These are phyloP conservation scores for Helicocarpus griseus DNA, from an alignment of 2,329 filamentous ascomycete species.

Conservation along the genomic window DNA sequence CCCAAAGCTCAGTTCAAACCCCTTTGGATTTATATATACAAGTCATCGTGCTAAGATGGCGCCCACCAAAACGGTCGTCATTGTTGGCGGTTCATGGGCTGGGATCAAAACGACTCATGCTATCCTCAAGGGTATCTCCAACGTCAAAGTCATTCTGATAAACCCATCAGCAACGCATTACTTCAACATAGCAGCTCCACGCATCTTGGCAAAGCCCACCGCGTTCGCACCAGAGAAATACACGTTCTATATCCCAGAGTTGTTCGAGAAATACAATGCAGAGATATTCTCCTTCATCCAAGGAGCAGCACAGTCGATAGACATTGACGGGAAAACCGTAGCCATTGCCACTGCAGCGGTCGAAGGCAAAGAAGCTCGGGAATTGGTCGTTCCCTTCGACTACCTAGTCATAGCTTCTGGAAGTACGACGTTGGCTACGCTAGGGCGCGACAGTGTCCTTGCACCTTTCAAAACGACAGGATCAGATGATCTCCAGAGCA, in stretches of 20 bases:
- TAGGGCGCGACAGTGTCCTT: slow-evolving; percentile 19
- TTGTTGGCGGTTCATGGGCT: slow-evolving; percentile 5
- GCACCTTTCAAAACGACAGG: slow-evolving; percentile 36
- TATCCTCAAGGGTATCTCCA: slow-evolving; percentile 4
- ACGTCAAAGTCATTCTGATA: slow-evolving; percentile 43
- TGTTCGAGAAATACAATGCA: slow-evolving; percentile 41
- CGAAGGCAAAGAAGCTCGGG: slow-evolving; percentile 19
- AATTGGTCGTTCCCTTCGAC: slow-evolving; percentile 36
- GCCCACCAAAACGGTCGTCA: background rate
- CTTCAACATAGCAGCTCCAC: slow-evolving; percentile 45
- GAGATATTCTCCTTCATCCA: slow-evolving; percentile 43
- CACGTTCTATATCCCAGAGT: slow-evolving; percentile 40
- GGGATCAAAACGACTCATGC: slow-evolving; percentile 2
- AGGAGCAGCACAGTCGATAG: slow-evolving; percentile 39
- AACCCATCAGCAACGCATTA: slow-evolving; percentile 45
- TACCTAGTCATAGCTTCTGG: slow-evolving; percentile 50
- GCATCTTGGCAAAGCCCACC: slow-evolving; percentile 41
- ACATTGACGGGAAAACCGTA: slow-evolving; percentile 36
- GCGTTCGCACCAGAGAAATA: slow-evolving; percentile 40
- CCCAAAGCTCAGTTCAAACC: background rate
- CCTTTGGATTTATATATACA: background rate
- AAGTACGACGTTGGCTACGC: slow-evolving; percentile 36
- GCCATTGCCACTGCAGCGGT: slow-evolving; percentile 22
- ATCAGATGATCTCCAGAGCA: slow-evolving; percentile 25
- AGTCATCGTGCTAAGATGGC: background rate